Conservation (phyloP, 495 filamentous ascomycete species). For the Aspergillus avenaceus region DNA sequence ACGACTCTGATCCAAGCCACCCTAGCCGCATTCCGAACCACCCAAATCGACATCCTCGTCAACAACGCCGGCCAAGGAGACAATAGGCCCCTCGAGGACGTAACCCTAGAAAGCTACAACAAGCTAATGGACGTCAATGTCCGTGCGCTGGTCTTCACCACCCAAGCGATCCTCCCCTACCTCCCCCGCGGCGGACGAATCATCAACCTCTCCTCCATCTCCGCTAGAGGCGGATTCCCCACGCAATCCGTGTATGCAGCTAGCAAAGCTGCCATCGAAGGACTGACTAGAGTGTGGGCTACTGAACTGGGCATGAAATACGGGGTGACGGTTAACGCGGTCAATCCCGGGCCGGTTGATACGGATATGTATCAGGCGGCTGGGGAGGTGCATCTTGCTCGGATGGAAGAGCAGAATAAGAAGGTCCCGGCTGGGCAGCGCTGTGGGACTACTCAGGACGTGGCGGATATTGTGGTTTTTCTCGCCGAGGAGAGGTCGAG, state of each 20-base stretch:
- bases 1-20: slow-evolving; percentile 11
- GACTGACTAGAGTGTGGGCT: slow-evolving; percentile 25
- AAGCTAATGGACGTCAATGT: slow-evolving; percentile 27
- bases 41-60: slow-evolving; percentile 23
- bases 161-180: slow-evolving; percentile 35
- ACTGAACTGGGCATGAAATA: slow-evolving; percentile 30
- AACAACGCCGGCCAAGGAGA: slow-evolving; percentile 18
- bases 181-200: slow-evolving; percentile 41
- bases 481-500: slow-evolving; percentile 43
- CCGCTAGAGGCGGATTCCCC: slow-evolving; percentile 24
- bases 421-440: slow-evolving; percentile 26
- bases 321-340: slow-evolving; percentile 33
- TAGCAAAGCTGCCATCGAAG: slow-evolving; percentile 31
- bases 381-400: slow-evolving; percentile 9
- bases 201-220: slow-evolving; percentile 42
- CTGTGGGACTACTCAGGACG: slow-evolving; percentile 31
- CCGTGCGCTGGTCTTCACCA: slow-evolving; percentile 31
- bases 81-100: slow-evolving; percentile 14
- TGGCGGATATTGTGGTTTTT: slow-evolving; percentile 45
- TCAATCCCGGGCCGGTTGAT: slow-evolving; percentile 33
- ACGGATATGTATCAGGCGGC: slow-evolving; percentile 30
- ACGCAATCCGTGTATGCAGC: slow-evolving; percentile 25
- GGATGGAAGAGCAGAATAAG: slow-evolving; percentile 22
- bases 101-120: slow-evolving; percentile 14
- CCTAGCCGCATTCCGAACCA: slow-evolving; percentile 12